A percentile compares a stretch with the other conserved stretches of the same genome.
These are phyloP conservation scores for Komagataella mondaviorum DNA, from an alignment of 805 yeast genomes.

Conservation along the genomic window DNA sequence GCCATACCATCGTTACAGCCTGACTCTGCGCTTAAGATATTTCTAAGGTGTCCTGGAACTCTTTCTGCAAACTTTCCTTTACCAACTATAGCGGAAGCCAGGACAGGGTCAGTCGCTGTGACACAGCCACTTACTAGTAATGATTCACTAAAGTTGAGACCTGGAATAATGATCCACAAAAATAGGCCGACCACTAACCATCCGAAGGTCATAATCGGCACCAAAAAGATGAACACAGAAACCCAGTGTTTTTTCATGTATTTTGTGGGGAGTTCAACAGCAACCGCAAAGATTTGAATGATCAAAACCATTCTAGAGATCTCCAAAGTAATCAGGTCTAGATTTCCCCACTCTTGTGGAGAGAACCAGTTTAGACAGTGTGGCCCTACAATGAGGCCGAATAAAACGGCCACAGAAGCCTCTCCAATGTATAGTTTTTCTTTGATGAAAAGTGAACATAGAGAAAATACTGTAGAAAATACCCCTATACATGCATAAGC, in stretches of 20 bases:
- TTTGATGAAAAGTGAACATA: slow-evolving; percentile 43
- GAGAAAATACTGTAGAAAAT: slow-evolving; percentile 42
- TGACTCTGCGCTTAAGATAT: slow-evolving; percentile 54
- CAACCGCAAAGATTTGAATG: slow-evolving; percentile 60
- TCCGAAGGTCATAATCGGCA: slow-evolving; percentile 61
- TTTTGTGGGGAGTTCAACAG: slow-evolving; percentile 59
- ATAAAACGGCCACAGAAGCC: slow-evolving; percentile 51
- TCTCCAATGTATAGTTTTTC: slow-evolving; percentile 51
- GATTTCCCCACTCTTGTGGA: slow-evolving; percentile 44
- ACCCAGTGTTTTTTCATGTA: slow-evolving; percentile 48
- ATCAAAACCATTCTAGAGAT: slow-evolving; percentile 51
- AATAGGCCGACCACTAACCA: slow-evolving; percentile 55
- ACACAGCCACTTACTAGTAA: slow-evolving; percentile 56
- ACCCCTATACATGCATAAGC: slow-evolving; percentile 49
- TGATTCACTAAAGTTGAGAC: slow-evolving; percentile 37
- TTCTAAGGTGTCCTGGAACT: slow-evolving; percentile 49
- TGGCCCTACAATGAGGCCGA: slow-evolving; percentile 49
- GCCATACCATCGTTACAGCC: slow-evolving; percentile 71
- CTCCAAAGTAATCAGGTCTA: slow-evolving; percentile 40
- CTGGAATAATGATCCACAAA: slow-evolving; percentile 48
- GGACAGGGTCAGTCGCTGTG: slow-evolving; percentile 69
- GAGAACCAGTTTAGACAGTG: slow-evolving; percentile 45
- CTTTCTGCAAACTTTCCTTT: slow-evolving; percentile 59
- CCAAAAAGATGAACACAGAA: slow-evolving; percentile 40
- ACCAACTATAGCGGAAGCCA: slow-evolving; percentile 63